Conservation (phyloP, 306 rosid genomes). For the Lupinus albus region DNA sequence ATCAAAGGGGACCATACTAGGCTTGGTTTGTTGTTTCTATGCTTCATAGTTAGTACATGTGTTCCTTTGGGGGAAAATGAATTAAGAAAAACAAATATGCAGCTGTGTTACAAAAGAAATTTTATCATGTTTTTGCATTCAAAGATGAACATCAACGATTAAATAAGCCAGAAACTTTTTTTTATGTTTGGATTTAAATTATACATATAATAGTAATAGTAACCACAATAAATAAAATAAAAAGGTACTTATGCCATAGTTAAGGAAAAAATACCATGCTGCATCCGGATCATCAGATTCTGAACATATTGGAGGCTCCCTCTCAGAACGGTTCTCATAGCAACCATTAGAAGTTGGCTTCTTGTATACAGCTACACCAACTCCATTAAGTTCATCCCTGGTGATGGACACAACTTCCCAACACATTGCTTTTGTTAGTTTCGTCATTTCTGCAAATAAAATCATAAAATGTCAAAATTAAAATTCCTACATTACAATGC, state of each 20-base stretch:
- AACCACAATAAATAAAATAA: not conserved
- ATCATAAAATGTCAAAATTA: conserved; percentile 41
- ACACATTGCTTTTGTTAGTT: conserved; percentile 79
- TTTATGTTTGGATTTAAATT: not conserved
- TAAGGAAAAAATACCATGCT: conserved; percentile 67
- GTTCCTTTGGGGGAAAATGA: not conserved
- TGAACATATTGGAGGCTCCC: conserved; percentile 71
- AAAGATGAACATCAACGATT: conserved; percentile 28
- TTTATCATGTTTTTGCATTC: not conserved
- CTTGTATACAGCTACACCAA: conserved; percentile 80
- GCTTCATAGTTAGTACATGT: not conserved
- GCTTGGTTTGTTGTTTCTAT: conserved; percentile 21
- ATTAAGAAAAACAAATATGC: not conserved
- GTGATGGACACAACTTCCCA: conserved; percentile 76
- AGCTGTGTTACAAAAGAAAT: not conserved
- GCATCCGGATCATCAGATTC: conserved; percentile 83
- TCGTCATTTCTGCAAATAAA: conserved; percentile 75
- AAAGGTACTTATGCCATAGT: conserved; percentile 5
- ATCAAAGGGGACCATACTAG: conserved; percentile 6
- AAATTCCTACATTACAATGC: conserved; percentile 10
- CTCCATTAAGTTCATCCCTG: conserved; percentile 76
- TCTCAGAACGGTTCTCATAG: conserved; percentile 70
- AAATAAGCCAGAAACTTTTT: conserved; percentile 12
- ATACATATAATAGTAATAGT: too few relatives aligned
- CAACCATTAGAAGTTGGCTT: conserved; percentile 90